These are phyloP conservation scores for Claviceps digitariae DNA, from an alignment of 2,329 filamentous ascomycete genomes.

Conservation along the genomic window DNA sequence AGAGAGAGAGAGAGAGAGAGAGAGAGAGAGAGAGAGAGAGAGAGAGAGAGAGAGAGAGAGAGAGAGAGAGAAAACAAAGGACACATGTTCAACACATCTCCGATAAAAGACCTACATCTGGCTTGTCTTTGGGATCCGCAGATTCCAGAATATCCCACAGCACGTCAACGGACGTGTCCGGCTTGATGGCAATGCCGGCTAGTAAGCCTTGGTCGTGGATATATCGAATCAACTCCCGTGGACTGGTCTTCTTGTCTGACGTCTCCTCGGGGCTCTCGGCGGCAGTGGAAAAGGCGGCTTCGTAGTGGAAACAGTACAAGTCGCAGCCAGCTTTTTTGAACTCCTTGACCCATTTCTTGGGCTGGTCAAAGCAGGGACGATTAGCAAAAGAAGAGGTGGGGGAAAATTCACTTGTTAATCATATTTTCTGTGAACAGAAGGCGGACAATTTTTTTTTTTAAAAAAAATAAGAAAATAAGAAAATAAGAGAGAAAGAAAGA, in stretches of 20 bases:
- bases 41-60: neutral
- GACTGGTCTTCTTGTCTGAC: slow-evolving; percentile 61
- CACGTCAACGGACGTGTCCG: slow-evolving; percentile 78
- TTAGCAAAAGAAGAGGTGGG: neutral
- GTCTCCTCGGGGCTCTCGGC: slow-evolving; percentile 63
- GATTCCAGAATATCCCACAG: slow-evolving; percentile 80
- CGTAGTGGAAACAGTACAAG: slow-evolving; percentile 99
- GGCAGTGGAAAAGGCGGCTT: slow-evolving; percentile 80
- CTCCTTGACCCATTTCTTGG: slow-evolving; percentile 94
- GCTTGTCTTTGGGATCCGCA: slow-evolving; percentile 57
- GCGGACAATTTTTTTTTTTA: too few species aligned
- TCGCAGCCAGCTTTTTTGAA: slow-evolving; percentile 92
- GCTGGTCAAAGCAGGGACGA: slow-evolving; percentile 37
- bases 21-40: neutral
- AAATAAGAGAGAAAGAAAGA: neutral
- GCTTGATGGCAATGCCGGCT: slow-evolving; percentile 92
- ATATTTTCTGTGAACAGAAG: too few species aligned
- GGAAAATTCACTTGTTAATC: too few species aligned
- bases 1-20: neutral
- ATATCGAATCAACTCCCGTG: slow-evolving; percentile 73
- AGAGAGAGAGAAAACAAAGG: neutral
- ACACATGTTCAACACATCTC: neutral
- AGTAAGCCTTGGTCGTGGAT: slow-evolving; percentile 82
- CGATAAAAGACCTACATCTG: slow-evolving; percentile 55
- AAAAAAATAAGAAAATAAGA: neutral